Conservation (phyloP, 768 basidiomycete species). For the Kwoniella sp. region DNA sequence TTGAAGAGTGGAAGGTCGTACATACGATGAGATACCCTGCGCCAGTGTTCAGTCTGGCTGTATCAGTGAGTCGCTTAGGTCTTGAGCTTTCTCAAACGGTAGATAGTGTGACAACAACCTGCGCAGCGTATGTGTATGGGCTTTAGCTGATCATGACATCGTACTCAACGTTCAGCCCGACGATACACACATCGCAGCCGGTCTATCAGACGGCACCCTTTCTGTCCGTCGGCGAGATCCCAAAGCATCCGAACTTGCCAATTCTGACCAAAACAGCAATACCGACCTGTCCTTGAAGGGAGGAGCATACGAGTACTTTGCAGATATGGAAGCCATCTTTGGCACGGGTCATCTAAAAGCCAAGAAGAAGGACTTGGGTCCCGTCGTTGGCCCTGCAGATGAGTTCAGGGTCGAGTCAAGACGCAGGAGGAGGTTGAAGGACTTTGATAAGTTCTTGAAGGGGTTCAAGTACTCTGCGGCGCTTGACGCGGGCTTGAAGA, state of each 20-base stretch:
- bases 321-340: slow-evolving; percentile 63
- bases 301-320: slow-evolving; percentile 70
- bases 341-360: slow-evolving; percentile 60
- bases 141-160: too few relatives aligned
- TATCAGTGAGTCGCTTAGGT: slow-evolving; percentile 67
- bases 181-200: slow-evolving; percentile 91
- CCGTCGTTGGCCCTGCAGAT: slow-evolving; percentile 64
- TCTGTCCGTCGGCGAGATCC: slow-evolving; percentile 87
- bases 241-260: slow-evolving; percentile 64
- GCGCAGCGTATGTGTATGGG: too few relatives aligned
- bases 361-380: slow-evolving; percentile 58
- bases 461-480: slow-evolving; percentile 92
- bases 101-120: too few relatives aligned
- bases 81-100: not conserved
- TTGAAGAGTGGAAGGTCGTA: slow-evolving; percentile 84
- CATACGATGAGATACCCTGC: slow-evolving; percentile 99
- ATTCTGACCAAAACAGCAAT: slow-evolving; percentile 45
- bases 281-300: slow-evolving; percentile 58
- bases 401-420: slow-evolving; percentile 78
- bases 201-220: slow-evolving; percentile 98
- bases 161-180: slow-evolving; percentile 72
- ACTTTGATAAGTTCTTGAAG: slow-evolving; percentile 88
- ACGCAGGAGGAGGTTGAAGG: slow-evolving; percentile 70
- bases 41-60: slow-evolving; percentile 81
- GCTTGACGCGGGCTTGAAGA: slow-evolving; percentile 83